phyloP scores from a whole-genome alignment of 2,329 filamentous ascomycete species.

The Neurospora sp. region DNA sequence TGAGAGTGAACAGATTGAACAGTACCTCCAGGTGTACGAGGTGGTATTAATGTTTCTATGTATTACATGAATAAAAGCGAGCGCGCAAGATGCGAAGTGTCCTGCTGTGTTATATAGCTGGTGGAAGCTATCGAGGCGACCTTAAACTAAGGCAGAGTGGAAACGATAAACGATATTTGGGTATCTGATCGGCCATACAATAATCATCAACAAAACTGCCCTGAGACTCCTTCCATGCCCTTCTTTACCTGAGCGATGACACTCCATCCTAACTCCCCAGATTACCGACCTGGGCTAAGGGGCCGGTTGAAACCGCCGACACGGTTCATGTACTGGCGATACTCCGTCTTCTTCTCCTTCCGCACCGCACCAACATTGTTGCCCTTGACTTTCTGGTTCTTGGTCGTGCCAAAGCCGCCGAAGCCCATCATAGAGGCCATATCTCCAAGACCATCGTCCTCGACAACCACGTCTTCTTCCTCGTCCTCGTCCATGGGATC shows the following conservation, averaged over 20 bases:
- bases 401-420: conserved; percentile 73
- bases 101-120: background rate
- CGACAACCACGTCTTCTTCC: conserved; percentile 43
- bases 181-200: background rate
- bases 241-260: background rate
- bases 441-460: conserved; percentile 58
- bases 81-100: background rate
- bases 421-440: conserved; percentile 92
- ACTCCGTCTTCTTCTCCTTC: conserved; percentile 92
- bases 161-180: background rate
- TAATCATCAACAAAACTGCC: background rate
- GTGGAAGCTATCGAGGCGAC: background rate
- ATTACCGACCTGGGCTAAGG: conserved; percentile 47
- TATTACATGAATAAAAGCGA: background rate
- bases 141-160: background rate
- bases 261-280: background rate
- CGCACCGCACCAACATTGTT: conserved; percentile 75
- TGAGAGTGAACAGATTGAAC: background rate
- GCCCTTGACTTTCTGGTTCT: conserved; percentile 78
- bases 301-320: conserved; percentile 74
- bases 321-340: conserved; percentile 94
- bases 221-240: background rate
- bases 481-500: conserved; percentile 29
- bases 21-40: background rate
- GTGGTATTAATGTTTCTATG: background rate